phyloP scores from a whole-genome alignment of 441 rosid species.

The Breynia disticha region DNA sequence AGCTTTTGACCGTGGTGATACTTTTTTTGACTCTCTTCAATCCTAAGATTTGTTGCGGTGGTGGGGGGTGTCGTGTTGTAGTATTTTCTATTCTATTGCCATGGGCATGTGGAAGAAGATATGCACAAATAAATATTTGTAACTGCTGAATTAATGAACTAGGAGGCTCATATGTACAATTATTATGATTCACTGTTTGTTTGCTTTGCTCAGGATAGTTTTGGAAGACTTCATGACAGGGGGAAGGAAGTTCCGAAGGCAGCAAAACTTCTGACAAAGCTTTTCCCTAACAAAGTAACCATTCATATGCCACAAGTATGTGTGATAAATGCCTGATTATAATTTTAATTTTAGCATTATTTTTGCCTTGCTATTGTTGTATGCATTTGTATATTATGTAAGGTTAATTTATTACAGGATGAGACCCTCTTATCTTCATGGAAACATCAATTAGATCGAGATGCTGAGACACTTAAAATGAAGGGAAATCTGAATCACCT shows the following conservation, averaged over 20 bases:
- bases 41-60: no score
- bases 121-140: no score
- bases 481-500: slow-evolving; percentile 60
- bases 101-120: no score
- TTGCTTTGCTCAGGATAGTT: slow-evolving; percentile 49
- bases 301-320: slow-evolving; percentile 75
- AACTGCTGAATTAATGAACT: background rate
- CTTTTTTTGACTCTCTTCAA: no score
- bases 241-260: slow-evolving; percentile 76
- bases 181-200: background rate
- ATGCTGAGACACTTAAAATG: slow-evolving; percentile 71
- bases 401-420: slow-evolving; percentile 34
- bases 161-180: background rate
- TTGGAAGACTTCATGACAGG: slow-evolving; percentile 67
- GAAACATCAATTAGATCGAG: slow-evolving; percentile 64
- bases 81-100: no score
- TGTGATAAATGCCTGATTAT: background rate
- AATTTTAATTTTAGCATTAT: background rate
- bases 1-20: no score
- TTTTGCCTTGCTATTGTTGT: slow-evolving; percentile 3
- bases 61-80: no score
- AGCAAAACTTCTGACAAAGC: slow-evolving; percentile 54
- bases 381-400: slow-evolving; percentile 7
- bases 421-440: slow-evolving; percentile 55
- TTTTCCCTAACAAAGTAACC: slow-evolving; percentile 70